Conservation (phyloP, 2,329 filamentous ascomycete genomes). For the Claviceps sorghi region DNA sequence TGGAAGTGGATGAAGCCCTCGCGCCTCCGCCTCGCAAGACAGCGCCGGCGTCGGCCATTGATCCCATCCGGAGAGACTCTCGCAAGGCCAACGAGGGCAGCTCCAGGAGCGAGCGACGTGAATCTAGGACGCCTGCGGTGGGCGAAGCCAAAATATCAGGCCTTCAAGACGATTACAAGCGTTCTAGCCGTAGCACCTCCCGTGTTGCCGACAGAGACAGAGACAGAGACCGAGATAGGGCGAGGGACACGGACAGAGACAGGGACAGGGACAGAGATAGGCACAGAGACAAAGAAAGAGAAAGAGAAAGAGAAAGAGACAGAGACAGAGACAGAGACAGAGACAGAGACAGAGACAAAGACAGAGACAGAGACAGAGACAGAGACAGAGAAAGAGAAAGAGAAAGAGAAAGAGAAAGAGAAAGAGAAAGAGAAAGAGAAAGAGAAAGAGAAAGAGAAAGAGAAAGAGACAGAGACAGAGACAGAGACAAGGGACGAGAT, state of each 20-base stretch:
- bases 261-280: neutral
- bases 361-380: neutral
- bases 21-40: conserved; percentile 39
- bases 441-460: neutral
- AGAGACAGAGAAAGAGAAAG: neutral
- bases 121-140: conserved; percentile 14
- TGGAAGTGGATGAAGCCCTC: conserved; percentile 41
- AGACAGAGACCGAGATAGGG: neutral
- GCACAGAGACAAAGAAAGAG: neutral
- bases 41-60: conserved; percentile 42
- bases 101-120: conserved; percentile 20
- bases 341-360: neutral
- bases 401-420: neutral
- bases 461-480: neutral
- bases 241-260: neutral
- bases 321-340: neutral
- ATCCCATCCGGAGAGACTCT: conserved; percentile 33
- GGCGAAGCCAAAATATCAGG: conserved; percentile 11
- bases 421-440: neutral
- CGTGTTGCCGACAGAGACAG: conserved; percentile 9
- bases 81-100: conserved; percentile 23
- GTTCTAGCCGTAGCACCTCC: conserved; percentile 20
- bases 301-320: neutral
- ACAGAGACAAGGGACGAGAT: neutral
- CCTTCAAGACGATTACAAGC: conserved; percentile 15